Base-by-base conservation (phyloP, 2,329 filamentous ascomycete species). In the Graphiopsis chlorocephala region DNA sequence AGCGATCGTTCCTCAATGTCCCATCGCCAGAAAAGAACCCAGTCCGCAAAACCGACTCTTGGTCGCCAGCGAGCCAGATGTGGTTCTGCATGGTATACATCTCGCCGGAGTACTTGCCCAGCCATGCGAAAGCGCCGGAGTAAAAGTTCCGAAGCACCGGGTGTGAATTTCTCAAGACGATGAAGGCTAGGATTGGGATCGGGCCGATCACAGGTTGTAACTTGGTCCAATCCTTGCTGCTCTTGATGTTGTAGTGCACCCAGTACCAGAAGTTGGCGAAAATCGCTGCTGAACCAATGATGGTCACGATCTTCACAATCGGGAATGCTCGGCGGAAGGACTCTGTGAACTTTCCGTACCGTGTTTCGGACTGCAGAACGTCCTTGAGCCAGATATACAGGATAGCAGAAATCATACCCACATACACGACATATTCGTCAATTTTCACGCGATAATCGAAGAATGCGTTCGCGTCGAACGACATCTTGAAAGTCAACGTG, bases 1-100 rank as follows among this genome's bases (percentile, higher is more conserved):
- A 74, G 52, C 72, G 73, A 65, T 74, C 73, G 11, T 69, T 67
- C 52, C 67, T 38, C 23, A 76, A 63, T 4, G 66, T 73, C 4
- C 72, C 72, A 33, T 69, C 61, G 23, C 69, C 67, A 61, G 72
- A 64, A 66, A 77, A 68, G 69, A 72, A 61, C 65, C 79, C 70
- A 70, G 70, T 67, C 61, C 78, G 70, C 8, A 89, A 78, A 4
- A 84, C 68, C 0, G 83, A 84, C 33, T 80, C 82, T 2, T 84
- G 83, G 69, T 89, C 85, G 2, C 81, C 84, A 1, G 85, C 85
- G 10, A 89, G 80, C 81, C 85, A 87, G 61, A 88, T 79, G 72
- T 90, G 87, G 71, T 83, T 83, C 68, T 88, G 85, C 42, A 89
- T 76, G 6, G 86, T 78, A 67, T 85, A 87, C 0, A 85, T 83